Conservation (phyloP, 345 rosid genomes). For the Gossypium turneri region DNA sequence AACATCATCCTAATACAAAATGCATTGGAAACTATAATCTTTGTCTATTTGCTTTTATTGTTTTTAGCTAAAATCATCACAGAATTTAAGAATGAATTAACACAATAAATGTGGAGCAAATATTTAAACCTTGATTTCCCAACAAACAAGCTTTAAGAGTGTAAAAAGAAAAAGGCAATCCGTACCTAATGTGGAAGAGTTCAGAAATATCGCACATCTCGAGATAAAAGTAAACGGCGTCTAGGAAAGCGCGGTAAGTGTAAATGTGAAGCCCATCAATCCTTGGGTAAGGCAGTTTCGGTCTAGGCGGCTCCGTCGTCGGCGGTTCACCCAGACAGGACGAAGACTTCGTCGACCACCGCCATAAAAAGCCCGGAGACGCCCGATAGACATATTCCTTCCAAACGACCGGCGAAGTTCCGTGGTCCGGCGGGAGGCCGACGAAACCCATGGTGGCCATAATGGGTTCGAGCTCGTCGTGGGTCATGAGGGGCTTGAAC, state of each 20-base stretch:
- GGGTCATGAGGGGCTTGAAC: conserved; percentile 48
- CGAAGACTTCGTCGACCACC: conserved; percentile 16
- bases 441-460: conserved; percentile 47
- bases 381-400: conserved; percentile 35
- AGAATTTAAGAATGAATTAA: not conserved
- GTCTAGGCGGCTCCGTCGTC: conserved; percentile 22
- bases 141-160: conserved; percentile 7
- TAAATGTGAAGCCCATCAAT: conserved; percentile 53
- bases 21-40: not conserved
- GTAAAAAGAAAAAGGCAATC: not conserved
- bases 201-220: conserved; percentile 35
- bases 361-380: not conserved
- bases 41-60: not conserved
- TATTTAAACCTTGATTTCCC: not conserved
- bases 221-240: conserved; percentile 47
- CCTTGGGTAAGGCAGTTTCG: conserved; percentile 43
- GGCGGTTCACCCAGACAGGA: conserved; percentile 10
- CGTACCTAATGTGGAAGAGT: conserved; percentile 48
- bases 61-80: not conserved
- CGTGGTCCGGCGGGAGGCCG: conserved; percentile 20
- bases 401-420: conserved; percentile 17
- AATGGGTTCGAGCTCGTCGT: conserved; percentile 45
- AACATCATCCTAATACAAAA: not conserved
- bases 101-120: not conserved
- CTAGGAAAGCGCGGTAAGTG: conserved; percentile 47